Conservation (phyloP, 495 filamentous ascomycete genomes). For the Bombardia bombarda region DNA sequence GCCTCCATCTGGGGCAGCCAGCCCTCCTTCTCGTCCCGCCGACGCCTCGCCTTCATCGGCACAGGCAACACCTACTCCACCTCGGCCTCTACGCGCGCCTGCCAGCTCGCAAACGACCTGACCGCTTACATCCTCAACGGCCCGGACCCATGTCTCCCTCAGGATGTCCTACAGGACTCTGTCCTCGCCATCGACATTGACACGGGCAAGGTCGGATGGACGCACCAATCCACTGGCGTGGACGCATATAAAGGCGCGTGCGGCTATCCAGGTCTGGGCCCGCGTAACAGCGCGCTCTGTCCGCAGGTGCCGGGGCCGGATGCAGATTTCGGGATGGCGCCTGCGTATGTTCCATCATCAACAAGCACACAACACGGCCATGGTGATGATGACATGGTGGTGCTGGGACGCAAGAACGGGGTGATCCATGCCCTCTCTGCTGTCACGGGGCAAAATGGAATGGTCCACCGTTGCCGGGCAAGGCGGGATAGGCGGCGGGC, state of each 20-base stretch:
- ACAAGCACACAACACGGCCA: too few species aligned
- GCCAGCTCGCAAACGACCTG: slow-evolving; percentile 8
- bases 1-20: slow-evolving; percentile 29
- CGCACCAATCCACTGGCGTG: slow-evolving; percentile 13
- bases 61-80: slow-evolving; percentile 29
- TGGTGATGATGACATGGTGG: too few species aligned
- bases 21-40: slow-evolving; percentile 24
- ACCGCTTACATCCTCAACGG: slow-evolving; percentile 1
- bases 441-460: too few species aligned
- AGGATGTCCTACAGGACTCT: slow-evolving; percentile 25
- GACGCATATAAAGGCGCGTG: slow-evolving; percentile 24
- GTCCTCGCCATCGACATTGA: slow-evolving; percentile 24
- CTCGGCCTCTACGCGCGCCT: slow-evolving; percentile 8
- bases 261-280: slow-evolving; percentile 7
- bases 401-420: too few species aligned
- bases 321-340: slow-evolving; percentile 34
- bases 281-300: slow-evolving; percentile 14
- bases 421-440: too few species aligned
- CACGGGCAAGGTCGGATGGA: slow-evolving; percentile 24
- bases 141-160: slow-evolving; percentile 6
- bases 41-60: slow-evolving; percentile 26
- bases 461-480: too few species aligned
- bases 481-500: too few species aligned
- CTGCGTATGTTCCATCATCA: too few species aligned
- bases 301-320: slow-evolving; percentile 20